Evolutionary conservation across 139 green algal genomes (phyloP).

Genomic region (Coelastrella sp.): DNA sequence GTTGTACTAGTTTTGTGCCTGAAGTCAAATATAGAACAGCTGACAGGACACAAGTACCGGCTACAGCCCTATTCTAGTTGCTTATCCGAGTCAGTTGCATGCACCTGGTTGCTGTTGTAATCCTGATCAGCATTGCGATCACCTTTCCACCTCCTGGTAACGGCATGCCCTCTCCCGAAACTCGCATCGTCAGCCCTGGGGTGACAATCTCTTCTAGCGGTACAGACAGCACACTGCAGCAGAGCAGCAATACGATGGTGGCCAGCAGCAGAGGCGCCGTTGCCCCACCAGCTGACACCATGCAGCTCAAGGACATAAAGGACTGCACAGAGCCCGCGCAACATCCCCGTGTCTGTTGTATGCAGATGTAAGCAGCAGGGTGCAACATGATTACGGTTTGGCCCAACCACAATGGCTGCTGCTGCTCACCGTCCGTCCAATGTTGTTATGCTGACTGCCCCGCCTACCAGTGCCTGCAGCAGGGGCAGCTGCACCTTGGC

Average conservation of each 20-base stretch:
- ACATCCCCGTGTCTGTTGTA: neutral
- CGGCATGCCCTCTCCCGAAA: constrained; percentile 67
- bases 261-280: neutral
- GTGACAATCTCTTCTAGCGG: constrained; percentile 65
- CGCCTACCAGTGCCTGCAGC: constrained; percentile 74
- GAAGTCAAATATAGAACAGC: too few species aligned
- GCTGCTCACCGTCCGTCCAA: constrained; percentile 68
- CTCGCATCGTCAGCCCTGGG: constrained; percentile 51
- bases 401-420: neutral
- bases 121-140: neutral
- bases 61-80: neutral
- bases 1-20: too few species aligned
- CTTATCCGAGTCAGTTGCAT: neutral
- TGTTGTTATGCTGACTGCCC: constrained; percentile 70
- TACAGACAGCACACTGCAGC: constrained; percentile 50
- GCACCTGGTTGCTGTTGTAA: neutral
- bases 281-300: neutral
- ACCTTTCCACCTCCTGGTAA: constrained; percentile 47
- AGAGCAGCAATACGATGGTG: neutral
- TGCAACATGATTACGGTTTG: neutral
- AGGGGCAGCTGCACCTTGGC: constrained; percentile 78
- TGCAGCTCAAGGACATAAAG: neutral
- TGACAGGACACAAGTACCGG: too few species aligned
- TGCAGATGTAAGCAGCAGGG: neutral
- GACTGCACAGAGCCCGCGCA: neutral